phyloP scores from a whole-genome alignment of 2,329 filamentous ascomycete genomes.

The Coniochaeta pulveracea region DNA sequence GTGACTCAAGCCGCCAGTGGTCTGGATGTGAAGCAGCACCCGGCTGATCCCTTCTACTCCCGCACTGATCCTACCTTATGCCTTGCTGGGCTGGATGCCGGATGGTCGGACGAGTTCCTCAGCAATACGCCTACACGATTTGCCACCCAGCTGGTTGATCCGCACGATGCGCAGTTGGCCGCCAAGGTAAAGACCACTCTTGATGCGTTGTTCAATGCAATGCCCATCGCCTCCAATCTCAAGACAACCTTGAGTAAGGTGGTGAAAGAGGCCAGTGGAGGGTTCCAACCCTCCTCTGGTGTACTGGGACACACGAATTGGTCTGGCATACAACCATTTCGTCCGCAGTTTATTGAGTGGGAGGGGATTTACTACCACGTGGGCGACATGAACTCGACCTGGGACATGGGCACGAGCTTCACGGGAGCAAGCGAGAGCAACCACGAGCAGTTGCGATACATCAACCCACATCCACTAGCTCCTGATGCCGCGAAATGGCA shows the following conservation, averaged over 20 bases:
- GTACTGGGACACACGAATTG: no score
- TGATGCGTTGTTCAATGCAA: no score
- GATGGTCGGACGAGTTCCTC: slow-evolving; percentile 25
- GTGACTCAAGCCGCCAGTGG: no score
- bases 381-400: slow-evolving; percentile 12
- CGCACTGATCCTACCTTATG: slow-evolving; percentile 26
- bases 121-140: slow-evolving; percentile 8
- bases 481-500: no score
- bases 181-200: no score
- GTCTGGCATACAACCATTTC: slow-evolving; percentile 22
- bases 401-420: not conserved
- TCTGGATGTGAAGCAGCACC: no score
- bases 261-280: no score
- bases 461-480: slow-evolving; percentile 7
- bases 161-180: not conserved
- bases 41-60: no score
- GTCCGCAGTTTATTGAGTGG: slow-evolving; percentile 29
- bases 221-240: no score
- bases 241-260: no score
- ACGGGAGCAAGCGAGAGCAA: no score
- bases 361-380: slow-evolving; percentile 27
- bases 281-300: no score
- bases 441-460: slow-evolving; percentile 2
- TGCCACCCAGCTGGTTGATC: not conserved
- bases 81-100: slow-evolving; percentile 21